Evolutionary conservation across 2,329 filamentous ascomycete species (phyloP), one percentile per base, ranked within the genome.

Genomic region (Calonectria leucothoes): DNA sequence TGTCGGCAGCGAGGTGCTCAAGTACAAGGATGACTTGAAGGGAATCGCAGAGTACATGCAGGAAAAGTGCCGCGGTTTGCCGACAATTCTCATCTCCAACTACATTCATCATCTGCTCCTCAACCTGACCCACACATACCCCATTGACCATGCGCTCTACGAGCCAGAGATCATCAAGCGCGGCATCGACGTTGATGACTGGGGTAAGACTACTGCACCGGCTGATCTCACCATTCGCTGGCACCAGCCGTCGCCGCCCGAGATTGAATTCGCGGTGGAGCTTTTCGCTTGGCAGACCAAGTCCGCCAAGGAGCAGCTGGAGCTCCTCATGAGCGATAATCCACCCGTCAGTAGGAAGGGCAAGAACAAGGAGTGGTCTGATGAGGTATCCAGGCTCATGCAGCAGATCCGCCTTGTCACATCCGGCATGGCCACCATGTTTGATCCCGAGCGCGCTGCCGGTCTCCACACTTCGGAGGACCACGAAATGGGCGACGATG

Each of bases 351-450:
- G 95, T 83, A 91, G 96, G 70, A 96, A 96, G 77, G 97, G 97
- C 45, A 98, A 96, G 83, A 97, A 98, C 78, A 99, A 98, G 84
- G 96, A 98, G 80, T 99, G 97, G 97, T 98, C 96, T 0, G 97
- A 99, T 82, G 97, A 99, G 83, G 93, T 98, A 33, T 96, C 95
- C 2, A 89, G 97, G 69, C 95, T 98, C 77, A 89, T 99, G 70
- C 94, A 96, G 15, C 93, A 98, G 66, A 88, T 99, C 17, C 91
- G 96, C 35, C 89, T 99, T n/a, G 92, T 98, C 55, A 92, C 98
- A 31, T 97, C 96, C 4, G 97, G 97, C 67, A 93, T 98, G 71
- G 96, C 96, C 10, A 93, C 94, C 1, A 88, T 99, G 14, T 98
- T 99, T 82, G 95, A 98, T 81, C 93, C 95, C 1, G 90, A 92